Conservation (phyloP, 2,329 filamentous ascomycete species). For the Xylariaceae sp. region DNA sequence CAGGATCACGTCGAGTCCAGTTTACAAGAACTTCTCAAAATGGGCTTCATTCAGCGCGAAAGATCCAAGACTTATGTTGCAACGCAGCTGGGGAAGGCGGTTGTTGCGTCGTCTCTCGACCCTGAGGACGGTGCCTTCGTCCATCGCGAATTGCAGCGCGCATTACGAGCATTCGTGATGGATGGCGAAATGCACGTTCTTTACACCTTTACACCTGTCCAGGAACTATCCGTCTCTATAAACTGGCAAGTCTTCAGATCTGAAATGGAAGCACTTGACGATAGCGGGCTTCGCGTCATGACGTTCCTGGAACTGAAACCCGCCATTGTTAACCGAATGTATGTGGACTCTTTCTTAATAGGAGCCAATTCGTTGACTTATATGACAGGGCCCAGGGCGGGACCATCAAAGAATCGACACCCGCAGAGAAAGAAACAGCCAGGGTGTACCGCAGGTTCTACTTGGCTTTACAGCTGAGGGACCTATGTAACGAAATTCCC, state of each 20-base stretch:
- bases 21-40: constrained; percentile 52
- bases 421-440: constrained; percentile 56
- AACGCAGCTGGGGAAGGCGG: constrained; percentile 64
- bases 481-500: constrained; percentile 72
- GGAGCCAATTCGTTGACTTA: constrained; percentile 12
- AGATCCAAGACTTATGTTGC: constrained; percentile 51
- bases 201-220: constrained; percentile 72
- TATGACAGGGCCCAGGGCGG: constrained; percentile 60
- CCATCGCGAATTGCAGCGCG: constrained; percentile 62
- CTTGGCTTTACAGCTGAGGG: constrained; percentile 70
- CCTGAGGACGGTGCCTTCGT: constrained; percentile 73
- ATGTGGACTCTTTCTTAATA: constrained; percentile 26
- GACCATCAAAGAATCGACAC: constrained; percentile 57
- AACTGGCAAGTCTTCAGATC: constrained; percentile 71
- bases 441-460: constrained; percentile 70
- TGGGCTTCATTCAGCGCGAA: constrained; percentile 52
- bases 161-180: constrained; percentile 70
- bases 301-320: constrained; percentile 65
- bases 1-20: constrained; percentile 54
- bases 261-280: constrained; percentile 65
- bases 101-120: constrained; percentile 67
- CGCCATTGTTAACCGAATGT: constrained; percentile 63
- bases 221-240: constrained; percentile 51
- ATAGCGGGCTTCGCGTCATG: constrained; percentile 66
- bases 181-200: constrained; percentile 68